Percentiles rank a stretch among this genome's conserved stretches.
phyloP scores from a whole-genome alignment of 2,329 filamentous ascomycete species.

The Sphaerostilbella broomeana region DNA sequence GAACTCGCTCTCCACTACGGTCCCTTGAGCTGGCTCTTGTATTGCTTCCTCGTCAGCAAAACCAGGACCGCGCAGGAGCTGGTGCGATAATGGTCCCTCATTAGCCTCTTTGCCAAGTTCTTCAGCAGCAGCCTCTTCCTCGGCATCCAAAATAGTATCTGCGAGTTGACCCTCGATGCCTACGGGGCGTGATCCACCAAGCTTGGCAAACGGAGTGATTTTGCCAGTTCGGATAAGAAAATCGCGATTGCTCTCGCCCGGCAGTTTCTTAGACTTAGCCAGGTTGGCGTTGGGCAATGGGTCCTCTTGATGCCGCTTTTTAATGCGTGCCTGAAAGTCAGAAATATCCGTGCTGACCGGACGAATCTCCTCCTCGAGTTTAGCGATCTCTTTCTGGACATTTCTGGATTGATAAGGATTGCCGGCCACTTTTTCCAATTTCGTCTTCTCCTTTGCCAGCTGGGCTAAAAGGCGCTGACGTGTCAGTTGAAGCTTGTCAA shows the following conservation, averaged over 20 bases:
- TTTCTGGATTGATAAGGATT: slow-evolving; percentile 49
- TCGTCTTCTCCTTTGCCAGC: slow-evolving; percentile 48
- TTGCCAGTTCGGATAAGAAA: slow-evolving; percentile 94
- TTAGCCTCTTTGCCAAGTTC: slow-evolving; percentile 34
- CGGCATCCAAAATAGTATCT: slow-evolving; percentile 73
- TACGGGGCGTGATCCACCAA: slow-evolving; percentile 57
- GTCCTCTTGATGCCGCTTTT: slow-evolving; percentile 58
- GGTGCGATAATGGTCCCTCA: slow-evolving; percentile 57
- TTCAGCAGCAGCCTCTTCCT: slow-evolving; percentile 55
- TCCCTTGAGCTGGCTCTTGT: background rate
- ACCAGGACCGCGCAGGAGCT: slow-evolving; percentile 65
- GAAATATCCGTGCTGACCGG: slow-evolving; percentile 64
- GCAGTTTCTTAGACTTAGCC: slow-evolving; percentile 52
- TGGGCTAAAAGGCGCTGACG: slow-evolving; percentile 58
- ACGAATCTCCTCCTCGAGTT: slow-evolving; percentile 58
- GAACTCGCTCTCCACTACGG: slow-evolving; percentile 45
- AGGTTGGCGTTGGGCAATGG: slow-evolving; percentile 37
- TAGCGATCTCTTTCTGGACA: slow-evolving; percentile 58
- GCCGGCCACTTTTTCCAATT: slow-evolving; percentile 36
- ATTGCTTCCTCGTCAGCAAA: slow-evolving; percentile 43
- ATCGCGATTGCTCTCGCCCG: slow-evolving; percentile 77
- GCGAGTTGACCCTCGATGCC: slow-evolving; percentile 64
- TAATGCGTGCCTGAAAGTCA: slow-evolving; percentile 76
- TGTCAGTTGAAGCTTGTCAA: slow-evolving; percentile 49
- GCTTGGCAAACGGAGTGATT: slow-evolving; percentile 88